Base-by-base conservation (phyloP, 1,284 basidiomycete species). In the Gymnopus androsaceus region DNA sequence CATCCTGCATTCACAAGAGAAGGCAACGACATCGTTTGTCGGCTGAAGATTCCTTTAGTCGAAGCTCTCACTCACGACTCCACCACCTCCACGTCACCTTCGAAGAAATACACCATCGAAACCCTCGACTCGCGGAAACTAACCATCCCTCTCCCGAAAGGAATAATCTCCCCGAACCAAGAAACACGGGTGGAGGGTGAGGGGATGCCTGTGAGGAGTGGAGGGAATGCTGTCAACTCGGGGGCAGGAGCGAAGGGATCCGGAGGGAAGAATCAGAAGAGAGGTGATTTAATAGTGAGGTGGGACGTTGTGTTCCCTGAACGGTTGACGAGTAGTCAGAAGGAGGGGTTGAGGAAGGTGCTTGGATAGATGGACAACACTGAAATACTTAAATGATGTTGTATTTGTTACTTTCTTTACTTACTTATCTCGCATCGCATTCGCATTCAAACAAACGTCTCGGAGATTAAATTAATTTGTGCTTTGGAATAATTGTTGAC, bases 131-230 rank as follows among this genome's bases (percentile, higher is more conserved):
- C 92, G 14, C 77, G 91, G 55, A 87, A 82, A 67, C 66, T 94
- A 58, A 84, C 85, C 61, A 80, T 94, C 2, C 67, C 82, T 0
- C 67, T 87, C 0, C 94, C 95, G 0, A 55, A 72, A 17, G 86
- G 88, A 15, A 73, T 93, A 51, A 79, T 97, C 40, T 92, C 90
- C 69, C 93, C 94, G 1, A 88, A 85, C 3, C 81, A 88, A 71
- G 82, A 89, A 68, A 90, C 85, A 12, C 79, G 76, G 25, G 72
- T 96, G 4, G 52, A 75, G 2, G 88, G 85, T 1, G 92, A 95
- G 71, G 95, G 95, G 12, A 96, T 97, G 94, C 94, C 94, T 1
- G 85, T 94, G 38, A 80, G 92, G 56, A 94, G 92, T n/a, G 71
- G 88, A 87, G 54, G 86, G 85, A n/a, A 78, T 76, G 47, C 75